Percentiles rank a stretch among this genome's conserved stretches.
phyloP scores from a whole-genome alignment of 2,329 filamentous ascomycete species.

The Alternaria novae-zelandiae region DNA sequence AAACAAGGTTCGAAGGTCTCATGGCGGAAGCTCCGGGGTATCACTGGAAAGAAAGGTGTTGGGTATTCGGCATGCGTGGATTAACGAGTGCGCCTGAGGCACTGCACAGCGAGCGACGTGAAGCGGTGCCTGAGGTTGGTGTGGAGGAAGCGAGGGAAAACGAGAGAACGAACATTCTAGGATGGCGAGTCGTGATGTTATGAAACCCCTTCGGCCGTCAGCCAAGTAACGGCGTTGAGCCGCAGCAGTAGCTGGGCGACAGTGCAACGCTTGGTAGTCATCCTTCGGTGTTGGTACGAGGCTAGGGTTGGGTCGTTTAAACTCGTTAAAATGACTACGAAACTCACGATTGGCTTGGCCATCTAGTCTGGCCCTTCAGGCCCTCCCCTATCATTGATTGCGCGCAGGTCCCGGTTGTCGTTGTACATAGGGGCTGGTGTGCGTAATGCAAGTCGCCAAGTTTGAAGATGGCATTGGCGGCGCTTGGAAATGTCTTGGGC shows the following conservation, averaged over 20 bases:
- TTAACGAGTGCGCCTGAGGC: slow-evolving; percentile 13
- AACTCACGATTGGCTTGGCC: neutral
- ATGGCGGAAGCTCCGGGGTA: slow-evolving; percentile 20
- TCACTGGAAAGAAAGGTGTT: slow-evolving; percentile 1
- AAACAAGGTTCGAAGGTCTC: slow-evolving; percentile 24
- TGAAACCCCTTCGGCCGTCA: slow-evolving; percentile 22
- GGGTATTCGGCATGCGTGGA: slow-evolving; percentile 7
- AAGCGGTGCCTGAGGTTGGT: slow-evolving; percentile 2
- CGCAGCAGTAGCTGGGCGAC: slow-evolving; percentile 24
- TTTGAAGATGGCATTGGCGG: slow-evolving; percentile 12
- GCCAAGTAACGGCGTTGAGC: slow-evolving; percentile 26
- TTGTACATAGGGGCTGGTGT: slow-evolving; percentile 4
- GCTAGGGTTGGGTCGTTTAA: slow-evolving; percentile 7
- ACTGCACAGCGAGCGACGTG: slow-evolving; percentile 17
- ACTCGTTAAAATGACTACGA: slow-evolving; percentile 2
- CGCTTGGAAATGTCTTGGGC: slow-evolving; percentile 12
- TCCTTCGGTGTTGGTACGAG: slow-evolving; percentile 3
- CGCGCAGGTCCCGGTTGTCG: slow-evolving; percentile 1
- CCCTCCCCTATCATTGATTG: slow-evolving; percentile 16
- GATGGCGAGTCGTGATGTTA: slow-evolving; percentile 20
- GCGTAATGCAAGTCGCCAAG: slow-evolving; percentile 25
- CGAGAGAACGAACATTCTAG: neutral
- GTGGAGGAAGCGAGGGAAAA: slow-evolving; percentile 1
- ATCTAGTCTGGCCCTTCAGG: neutral
- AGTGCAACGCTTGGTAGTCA: slow-evolving; percentile 25